Evolutionary conservation across 345 rosid species (phyloP).

Genomic region (Citrus reticulata): DNA sequence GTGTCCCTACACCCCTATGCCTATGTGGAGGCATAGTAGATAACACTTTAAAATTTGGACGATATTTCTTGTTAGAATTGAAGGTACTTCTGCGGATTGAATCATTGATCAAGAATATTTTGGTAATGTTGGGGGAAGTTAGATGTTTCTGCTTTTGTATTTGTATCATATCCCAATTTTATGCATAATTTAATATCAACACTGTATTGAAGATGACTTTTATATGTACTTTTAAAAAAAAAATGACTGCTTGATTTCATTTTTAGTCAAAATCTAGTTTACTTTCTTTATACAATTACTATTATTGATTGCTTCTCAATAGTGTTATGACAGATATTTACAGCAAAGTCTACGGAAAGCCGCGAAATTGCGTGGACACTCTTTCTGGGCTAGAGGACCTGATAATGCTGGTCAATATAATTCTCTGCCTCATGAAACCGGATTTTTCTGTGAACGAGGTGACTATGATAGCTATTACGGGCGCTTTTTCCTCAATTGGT

Average conservation of each 20-base stretch:
- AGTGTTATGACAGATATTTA: conserved; percentile 91
- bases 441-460: conserved; percentile 86
- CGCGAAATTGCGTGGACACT: conserved; percentile 74
- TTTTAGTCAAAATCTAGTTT: background rate
- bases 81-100: background rate
- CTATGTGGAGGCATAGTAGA: background rate
- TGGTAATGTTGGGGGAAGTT: background rate
- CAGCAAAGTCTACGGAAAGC: conserved; percentile 64
- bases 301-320: conserved; percentile 20
- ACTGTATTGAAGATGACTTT: background rate
- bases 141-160: background rate
- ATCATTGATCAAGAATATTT: background rate
- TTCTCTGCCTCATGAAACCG: conserved; percentile 90
- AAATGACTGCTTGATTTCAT: background rate
- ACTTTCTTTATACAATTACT: background rate
- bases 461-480: conserved; percentile 95
- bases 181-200: background rate
- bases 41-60: background rate
- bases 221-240: background rate
- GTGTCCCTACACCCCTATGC: background rate
- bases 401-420: conserved; percentile 88
- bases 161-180: background rate
- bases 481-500: conserved; percentile 92
- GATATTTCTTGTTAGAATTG: background rate
- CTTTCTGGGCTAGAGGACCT: conserved; percentile 87